Evolutionary conservation across 2,329 filamentous ascomycete genomes (phyloP), one percentile per base, ranked within the genome.

Genomic region (Sporothrix dimorphospora): DNA sequence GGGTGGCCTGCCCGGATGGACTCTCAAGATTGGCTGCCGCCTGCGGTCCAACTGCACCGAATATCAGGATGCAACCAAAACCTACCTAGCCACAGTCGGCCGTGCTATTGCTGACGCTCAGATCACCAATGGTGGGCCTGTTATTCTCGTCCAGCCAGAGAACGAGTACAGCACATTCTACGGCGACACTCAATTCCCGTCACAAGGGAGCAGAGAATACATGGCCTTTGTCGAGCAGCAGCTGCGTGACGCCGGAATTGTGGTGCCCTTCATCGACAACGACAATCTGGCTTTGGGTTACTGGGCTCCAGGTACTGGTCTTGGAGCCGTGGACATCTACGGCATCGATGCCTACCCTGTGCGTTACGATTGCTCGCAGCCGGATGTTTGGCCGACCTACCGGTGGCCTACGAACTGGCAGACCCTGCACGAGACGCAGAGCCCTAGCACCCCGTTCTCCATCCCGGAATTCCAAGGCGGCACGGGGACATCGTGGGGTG

Each of bases 251-350:
- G 51, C 63, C n/a, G 66, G 69, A 8, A 55, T 72, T 65, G 70
- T 72, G 3, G 70, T 72, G 49, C 70, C 72, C 59, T 74, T 75
- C 63, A 74, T 72, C 61, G 69, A 72, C 69, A 67, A 73, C 38
- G 68, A 74, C 53, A 57, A 57, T 11, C 24, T 30, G 9, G 53
- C 14, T 24, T 21, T 57, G 53, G 53, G 53, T 6, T 57, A 14
- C 53, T 57, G 8, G 8, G 53, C 53, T 8, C 53, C 53, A 6
- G 53, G 53, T 3, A 57, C 53, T 24, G 53, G 53, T 34, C 53
- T 57, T 3, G 53, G 53, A 24, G 53, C 53, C 53, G 53, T 57
- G 4, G 53, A 57, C 53, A 57, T 57, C 16, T 57, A 57, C 27
- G 53, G 53, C 53, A 57, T 57, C 27, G 53, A 57, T 27, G 24